A percentile compares a stretch with the other conserved stretches of the same genome.
These are phyloP conservation scores for Jacaranda mimosifolia DNA, from an alignment of 257 asterid species.

Conservation along the genomic window DNA sequence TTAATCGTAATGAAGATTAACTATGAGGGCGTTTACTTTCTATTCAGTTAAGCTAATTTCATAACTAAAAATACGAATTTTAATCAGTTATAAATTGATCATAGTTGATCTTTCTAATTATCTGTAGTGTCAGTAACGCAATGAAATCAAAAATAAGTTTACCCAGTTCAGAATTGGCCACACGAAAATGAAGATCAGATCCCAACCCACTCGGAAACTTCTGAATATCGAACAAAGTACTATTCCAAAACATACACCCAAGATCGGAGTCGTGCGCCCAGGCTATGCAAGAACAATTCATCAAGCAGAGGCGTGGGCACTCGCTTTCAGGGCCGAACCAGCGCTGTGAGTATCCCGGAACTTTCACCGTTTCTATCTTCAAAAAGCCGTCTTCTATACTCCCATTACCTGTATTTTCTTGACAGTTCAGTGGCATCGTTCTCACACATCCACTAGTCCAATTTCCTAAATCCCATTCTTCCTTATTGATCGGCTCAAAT, in stretches of 20 bases:
- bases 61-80: too few relatives aligned
- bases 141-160: not conserved
- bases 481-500: slow-evolving; percentile 42
- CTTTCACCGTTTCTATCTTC: slow-evolving; percentile 44
- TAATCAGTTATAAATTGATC: too few relatives aligned
- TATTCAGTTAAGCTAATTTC: too few relatives aligned
- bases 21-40: too few relatives aligned
- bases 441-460: slow-evolving; percentile 9
- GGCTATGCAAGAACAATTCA: slow-evolving; percentile 46
- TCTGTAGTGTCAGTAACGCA: too few relatives aligned
- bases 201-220: slow-evolving; percentile 38
- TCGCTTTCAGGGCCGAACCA: slow-evolving; percentile 10
- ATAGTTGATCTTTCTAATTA: too few relatives aligned
- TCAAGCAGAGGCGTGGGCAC: slow-evolving; percentile 40
- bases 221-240: slow-evolving; percentile 42
- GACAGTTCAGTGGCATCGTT: slow-evolving; percentile 36
- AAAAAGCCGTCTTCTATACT: slow-evolving; percentile 44
- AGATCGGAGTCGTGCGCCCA: slow-evolving; percentile 35
- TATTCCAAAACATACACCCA: slow-evolving; percentile 51
- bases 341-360: slow-evolving; percentile 44
- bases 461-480: slow-evolving; percentile 48
- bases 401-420: slow-evolving; percentile 24
- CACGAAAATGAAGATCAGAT: slow-evolving; percentile 45
- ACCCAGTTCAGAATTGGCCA: slow-evolving; percentile 51
- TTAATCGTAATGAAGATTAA: too few relatives aligned